A percentile compares a stretch with the other conserved stretches of the same genome.
Conservation (phyloP, 2,329 filamentous ascomycete genomes). For the Aspergillus aculeatus region DNA sequence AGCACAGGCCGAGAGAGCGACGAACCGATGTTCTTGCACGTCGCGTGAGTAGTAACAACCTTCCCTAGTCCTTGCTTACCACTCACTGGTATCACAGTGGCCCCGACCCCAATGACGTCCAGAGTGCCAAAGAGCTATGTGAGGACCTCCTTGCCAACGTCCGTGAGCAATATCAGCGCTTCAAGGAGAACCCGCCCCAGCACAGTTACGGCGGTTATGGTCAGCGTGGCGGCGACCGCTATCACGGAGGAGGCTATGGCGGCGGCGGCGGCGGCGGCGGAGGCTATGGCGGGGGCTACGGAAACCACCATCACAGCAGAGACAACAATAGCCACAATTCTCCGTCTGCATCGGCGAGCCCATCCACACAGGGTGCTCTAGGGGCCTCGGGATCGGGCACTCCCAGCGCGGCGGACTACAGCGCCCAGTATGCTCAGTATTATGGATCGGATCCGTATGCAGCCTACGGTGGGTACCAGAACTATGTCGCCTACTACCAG, state of each 20-base stretch:
- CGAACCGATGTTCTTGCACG: slow-evolving; percentile 94
- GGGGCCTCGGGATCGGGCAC: slow-evolving; percentile 26
- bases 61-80: background rate
- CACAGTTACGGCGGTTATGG: slow-evolving; percentile 59
- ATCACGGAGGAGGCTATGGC: slow-evolving; percentile 34
- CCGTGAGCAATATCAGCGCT: slow-evolving; percentile 82
- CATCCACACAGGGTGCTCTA: slow-evolving; percentile 45
- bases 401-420: slow-evolving; percentile 61
- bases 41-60: slow-evolving; percentile 62
- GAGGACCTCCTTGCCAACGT: slow-evolving; percentile 85
- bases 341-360: slow-evolving; percentile 45
- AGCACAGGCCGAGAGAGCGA: slow-evolving; percentile 88
- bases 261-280: slow-evolving; percentile 36
- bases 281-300: slow-evolving; percentile 27
- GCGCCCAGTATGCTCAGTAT: slow-evolving; percentile 80
- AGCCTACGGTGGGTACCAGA: slow-evolving; percentile 83
- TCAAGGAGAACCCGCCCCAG: slow-evolving; percentile 75
- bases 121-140: slow-evolving; percentile 83
- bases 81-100: slow-evolving; percentile 59
- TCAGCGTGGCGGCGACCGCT: slow-evolving; percentile 43
- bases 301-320: slow-evolving; percentile 29
- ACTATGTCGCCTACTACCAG: slow-evolving; percentile 62
- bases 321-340: slow-evolving; percentile 34
- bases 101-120: slow-evolving; percentile 81
- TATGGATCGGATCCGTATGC: slow-evolving; percentile 81